Base-by-base conservation (phyloP, 768 basidiomycete genomes). In the Pilatotrama ljubarskyi region DNA sequence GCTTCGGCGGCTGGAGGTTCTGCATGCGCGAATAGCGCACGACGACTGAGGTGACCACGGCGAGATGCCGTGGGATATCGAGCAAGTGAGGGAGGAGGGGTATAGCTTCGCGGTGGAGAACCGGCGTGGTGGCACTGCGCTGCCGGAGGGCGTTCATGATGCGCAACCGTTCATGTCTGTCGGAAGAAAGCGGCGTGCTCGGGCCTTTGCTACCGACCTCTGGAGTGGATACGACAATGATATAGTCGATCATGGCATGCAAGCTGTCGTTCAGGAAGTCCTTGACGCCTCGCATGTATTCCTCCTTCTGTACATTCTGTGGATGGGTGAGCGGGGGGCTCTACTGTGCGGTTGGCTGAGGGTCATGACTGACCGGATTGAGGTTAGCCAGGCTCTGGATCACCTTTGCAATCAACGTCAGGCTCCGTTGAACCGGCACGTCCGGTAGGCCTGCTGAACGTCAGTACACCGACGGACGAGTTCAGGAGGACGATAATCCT, bases 361-460 rank as follows among this genome's bases (percentile, higher is more conserved):
- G 26, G 36, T 22, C 22, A 15, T 5, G 17, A 75, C 86, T 65
- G 70, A 88, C 90, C 8, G 82, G 72, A 64, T 91, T 93, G 55
- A 95, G 76, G 72, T 95, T 95, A 5, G 93, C 93, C 40, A 95
- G 76, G 64, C 89, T 94, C 73, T 93, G 91, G 18, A 95, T 82
- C n/a, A 89, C 90, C 73, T 93, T 94, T 7, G 92, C 93, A 53
- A 95, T 86, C 64, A 92, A 71, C 0, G 89, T 95, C 50, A 95
- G 78, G 70, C 87, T 93, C 36, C 93, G 84, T 68, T 91, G 87
- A 10, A 93, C 84, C 9, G 84, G 75, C 18, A 77, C 69, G 55
- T 80, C 80, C 3, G 91, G 88, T 58, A 91, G 78, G 44, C 88
- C 90, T 93, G 58, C 3, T n/a, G n/a, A n/a, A n/a, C n/a, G n/a